Evolutionary conservation across 345 rosid species (phyloP).

Genomic region (Barbarea vulgaris): DNA sequence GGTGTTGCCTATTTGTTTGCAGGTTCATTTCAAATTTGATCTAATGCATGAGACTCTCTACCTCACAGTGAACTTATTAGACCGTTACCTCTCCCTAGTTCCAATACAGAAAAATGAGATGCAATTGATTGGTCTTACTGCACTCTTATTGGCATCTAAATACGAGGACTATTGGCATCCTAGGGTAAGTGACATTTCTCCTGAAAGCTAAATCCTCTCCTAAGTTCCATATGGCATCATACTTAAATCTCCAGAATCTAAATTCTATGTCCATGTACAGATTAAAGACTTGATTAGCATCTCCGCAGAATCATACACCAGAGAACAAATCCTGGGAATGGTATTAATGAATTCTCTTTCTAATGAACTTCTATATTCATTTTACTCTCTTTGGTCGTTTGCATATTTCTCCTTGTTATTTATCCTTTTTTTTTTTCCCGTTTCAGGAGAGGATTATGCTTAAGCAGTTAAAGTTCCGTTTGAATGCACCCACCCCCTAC

Average conservation of each 20-base stretch:
- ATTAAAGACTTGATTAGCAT: slow-evolving; percentile 82
- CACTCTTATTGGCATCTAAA: slow-evolving; percentile 86
- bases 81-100: slow-evolving; percentile 80
- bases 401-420: neutral
- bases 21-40: slow-evolving; percentile 91
- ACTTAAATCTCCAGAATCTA: neutral
- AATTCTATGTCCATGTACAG: slow-evolving; percentile 44
- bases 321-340: slow-evolving; percentile 73
- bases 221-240: slow-evolving; percentile 11
- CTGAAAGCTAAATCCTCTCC: slow-evolving; percentile 7
- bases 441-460: slow-evolving; percentile 81
- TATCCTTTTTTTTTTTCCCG: neutral
- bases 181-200: slow-evolving; percentile 51
- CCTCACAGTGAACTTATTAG: slow-evolving; percentile 74
- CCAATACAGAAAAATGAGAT: slow-evolving; percentile 70
- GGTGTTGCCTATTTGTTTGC: slow-evolving; percentile 28
- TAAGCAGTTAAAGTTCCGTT: slow-evolving; percentile 74
- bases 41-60: slow-evolving; percentile 93
- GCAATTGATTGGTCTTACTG: slow-evolving; percentile 92
- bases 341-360: slow-evolving; percentile 40
- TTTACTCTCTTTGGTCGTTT: neutral
- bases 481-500: slow-evolving; percentile 83
- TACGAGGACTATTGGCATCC: slow-evolving; percentile 99
- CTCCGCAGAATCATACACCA: slow-evolving; percentile 85
- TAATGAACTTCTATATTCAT: neutral